Evolutionary conservation across 352 stramenopile genomes (phyloP).

Genomic region (Globisporangium ultimum): DNA sequence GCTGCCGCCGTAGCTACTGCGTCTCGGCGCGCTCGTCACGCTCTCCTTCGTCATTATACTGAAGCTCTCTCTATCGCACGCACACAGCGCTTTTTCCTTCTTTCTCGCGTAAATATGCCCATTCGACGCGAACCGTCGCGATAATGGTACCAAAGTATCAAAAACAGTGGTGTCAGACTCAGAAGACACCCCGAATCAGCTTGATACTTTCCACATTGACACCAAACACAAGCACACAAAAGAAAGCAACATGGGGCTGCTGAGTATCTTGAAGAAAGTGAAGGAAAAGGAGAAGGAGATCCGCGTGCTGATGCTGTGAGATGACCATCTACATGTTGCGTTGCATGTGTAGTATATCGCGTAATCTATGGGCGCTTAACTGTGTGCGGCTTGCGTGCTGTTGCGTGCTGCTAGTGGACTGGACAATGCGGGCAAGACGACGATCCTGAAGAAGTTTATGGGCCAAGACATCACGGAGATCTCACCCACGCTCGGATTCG

Average conservation of each 20-base stretch:
- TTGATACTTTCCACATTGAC: conserved; percentile 91
- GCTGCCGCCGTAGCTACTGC: conserved; percentile 9
- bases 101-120: neutral
- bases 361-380: too few species aligned
- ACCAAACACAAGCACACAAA: conserved; percentile 98
- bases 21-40: neutral
- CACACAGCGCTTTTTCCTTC: neutral
- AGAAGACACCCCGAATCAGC: conserved; percentile 10
- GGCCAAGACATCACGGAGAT: conserved; percentile 97
- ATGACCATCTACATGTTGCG: neutral
- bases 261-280: conserved; percentile 96
- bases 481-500: conserved; percentile 98
- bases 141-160: neutral
- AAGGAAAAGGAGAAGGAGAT: conserved; percentile 99
- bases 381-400: neutral
- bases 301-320: conserved; percentile 95
- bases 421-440: conserved; percentile 99
- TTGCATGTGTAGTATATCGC: neutral
- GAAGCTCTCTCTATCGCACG: neutral
- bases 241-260: conserved; percentile 77
- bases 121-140: neutral
- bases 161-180: neutral
- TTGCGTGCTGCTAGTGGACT: conserved; percentile 73
- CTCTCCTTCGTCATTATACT: conserved; percentile 13
- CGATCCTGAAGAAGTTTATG: conserved; percentile 98